Evolutionary conservation across 371 early-diverging fungal species (phyloP).

Genomic region (Smittium culicis): DNA sequence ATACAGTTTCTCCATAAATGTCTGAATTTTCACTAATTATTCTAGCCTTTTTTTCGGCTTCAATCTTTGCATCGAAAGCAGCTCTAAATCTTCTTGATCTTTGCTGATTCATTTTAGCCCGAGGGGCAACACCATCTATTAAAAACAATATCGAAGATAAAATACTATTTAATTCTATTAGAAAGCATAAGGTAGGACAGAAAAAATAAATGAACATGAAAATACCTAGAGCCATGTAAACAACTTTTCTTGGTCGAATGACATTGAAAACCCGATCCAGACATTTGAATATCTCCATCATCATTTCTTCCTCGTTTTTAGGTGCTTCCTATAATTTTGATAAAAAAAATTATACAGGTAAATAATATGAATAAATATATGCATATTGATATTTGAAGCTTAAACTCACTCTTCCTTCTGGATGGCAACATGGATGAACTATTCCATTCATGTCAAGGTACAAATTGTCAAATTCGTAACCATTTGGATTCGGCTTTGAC

Average conservation of each 20-base stretch:
- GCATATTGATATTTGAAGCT: too few relatives aligned
- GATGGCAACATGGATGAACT: slow-evolving; percentile 97
- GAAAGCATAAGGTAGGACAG: too few relatives aligned
- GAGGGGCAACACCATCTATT: slow-evolving; percentile 94
- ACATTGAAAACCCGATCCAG: slow-evolving; percentile 88
- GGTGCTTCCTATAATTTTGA: slow-evolving; percentile 41
- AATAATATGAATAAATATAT: too few relatives aligned
- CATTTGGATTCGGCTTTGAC: slow-evolving; percentile 86
- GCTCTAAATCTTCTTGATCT: slow-evolving; percentile 92
- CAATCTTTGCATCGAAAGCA: slow-evolving; percentile 69
- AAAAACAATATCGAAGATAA: too few relatives aligned
- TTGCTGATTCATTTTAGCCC: slow-evolving; percentile 99
- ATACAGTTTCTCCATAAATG: slow-evolving; percentile 43
- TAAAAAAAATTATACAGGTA: neutral
- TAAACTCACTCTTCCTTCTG: slow-evolving; percentile 60
- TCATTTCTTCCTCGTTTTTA: slow-evolving; percentile 88
- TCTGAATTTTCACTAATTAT: slow-evolving; percentile 39
- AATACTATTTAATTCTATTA: too few relatives aligned
- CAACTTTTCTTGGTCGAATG: slow-evolving; percentile 83
- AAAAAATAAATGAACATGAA: too few relatives aligned
- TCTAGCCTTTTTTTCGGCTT: slow-evolving; percentile 53
- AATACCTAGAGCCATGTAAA: slow-evolving; percentile 74
- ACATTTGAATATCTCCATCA: slow-evolving; percentile 85
- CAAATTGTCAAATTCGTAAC: slow-evolving; percentile 86
- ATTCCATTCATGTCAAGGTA: slow-evolving; percentile 99